Evolutionary conservation across 2,329 filamentous ascomycete species (phyloP), one percentile per base, ranked within the genome.

Genomic region (Colletotrichum sp.): DNA sequence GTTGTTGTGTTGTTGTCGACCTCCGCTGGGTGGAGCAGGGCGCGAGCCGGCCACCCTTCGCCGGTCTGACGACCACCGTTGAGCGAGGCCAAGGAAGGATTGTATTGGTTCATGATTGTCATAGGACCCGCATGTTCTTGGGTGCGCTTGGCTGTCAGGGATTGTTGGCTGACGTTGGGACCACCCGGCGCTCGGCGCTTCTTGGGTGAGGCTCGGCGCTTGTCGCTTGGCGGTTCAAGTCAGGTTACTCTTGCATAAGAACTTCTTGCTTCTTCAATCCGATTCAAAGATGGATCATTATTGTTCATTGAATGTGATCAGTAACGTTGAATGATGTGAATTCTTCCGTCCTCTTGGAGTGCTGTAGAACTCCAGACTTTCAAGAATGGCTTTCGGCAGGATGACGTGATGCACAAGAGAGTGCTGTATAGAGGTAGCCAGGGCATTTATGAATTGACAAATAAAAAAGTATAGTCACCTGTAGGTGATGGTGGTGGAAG

Each of bases 161-260:
- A 28, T 43, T 32, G 38, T 72, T 32, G 62, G 62, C 16, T 71
- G 72, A 55, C 30, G 34, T 67, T 67, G 61, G 72, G 36, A 28
- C 62, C 52, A 63, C 30, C 24, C 21, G 24, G 62, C 36, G 62
- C 72, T 71, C 16, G 72, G 72, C 72, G 68, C 72, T 71, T 71
- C 72, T 74, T 71, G 52, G 68, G 52, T 62, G 68, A 70, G 66
- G 66, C 71, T 74, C 43, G 66, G 66, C 71, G 71, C 66, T 74
- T 18, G 32, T 32, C 72, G 68, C 72, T 74, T 74, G 72, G 72
- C 68, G 52, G 72, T 32, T 58, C 18, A 32, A 12, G 69, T 67
- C 72, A 67, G 68, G 16, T 62, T 62, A 63, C 24, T 36, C 13
- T 67, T 56, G 18, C 26, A 36, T 43, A 16, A 14, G 12, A 12